Base-by-base conservation (phyloP, 164 flowering plant species). In the Sedum album region DNA sequence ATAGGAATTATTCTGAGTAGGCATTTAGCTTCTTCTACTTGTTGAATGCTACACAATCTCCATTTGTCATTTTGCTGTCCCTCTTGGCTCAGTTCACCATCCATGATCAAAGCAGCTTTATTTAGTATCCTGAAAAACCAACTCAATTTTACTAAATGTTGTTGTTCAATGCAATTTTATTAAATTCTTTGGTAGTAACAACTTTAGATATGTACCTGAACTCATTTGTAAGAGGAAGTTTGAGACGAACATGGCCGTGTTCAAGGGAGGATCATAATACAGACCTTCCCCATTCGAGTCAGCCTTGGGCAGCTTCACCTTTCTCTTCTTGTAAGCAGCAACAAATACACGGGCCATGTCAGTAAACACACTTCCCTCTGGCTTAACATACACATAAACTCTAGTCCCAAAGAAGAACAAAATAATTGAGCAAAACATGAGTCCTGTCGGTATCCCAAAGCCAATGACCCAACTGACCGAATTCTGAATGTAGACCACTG, bases 381-480 rank as follows among this genome's bases (percentile, higher is more conserved):
- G 96, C 68, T 73, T 72, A 0, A 84, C 82, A 53, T 79, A 73
- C 18, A 88, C 81, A 68, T 90, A 94, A 33, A 88, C 8, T 41
- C 66, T 76, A 0, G 80, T 80, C 1, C 97, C 99, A 8, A 86
- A 13, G 57, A 88, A 81, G 82, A 88, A 91, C 1, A 89, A 53
- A 1, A 73, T 36, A 31, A 86, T 78, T 1, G 97, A 81, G 0
- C 73, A 60, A 11, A 73, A 46, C 96, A 91, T 90, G 28, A 83
- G 72, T n/a, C 42, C 15, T 0, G 97, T 77, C 0, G 93, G 96
- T 11, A 90, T 76, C 6, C 80, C 97, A 6, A 91, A 79, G 0
- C 97, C 99, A 9, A 77, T 5, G 4, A 75, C 78, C 99, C 99
- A 94, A 66, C 93, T 87, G 0, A 91, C 72, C 1, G 70, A 74